phyloP scores from a whole-genome alignment of 441 rosid species.

The Gossypium laxum region DNA sequence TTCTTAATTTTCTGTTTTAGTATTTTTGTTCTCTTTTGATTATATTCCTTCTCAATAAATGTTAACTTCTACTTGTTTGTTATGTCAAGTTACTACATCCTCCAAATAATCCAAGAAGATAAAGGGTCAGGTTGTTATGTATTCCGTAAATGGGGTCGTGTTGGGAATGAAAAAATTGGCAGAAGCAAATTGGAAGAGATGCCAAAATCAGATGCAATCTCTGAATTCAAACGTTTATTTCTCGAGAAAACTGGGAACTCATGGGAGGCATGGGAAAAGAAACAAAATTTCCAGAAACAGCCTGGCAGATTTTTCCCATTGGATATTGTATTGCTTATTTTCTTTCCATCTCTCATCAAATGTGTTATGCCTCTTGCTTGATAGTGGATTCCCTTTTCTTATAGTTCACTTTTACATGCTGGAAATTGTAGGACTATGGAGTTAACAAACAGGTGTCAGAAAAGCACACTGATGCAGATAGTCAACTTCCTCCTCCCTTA shows the following conservation, averaged over 20 bases:
- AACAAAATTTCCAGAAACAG: slow-evolving; percentile 62
- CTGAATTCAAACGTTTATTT: slow-evolving; percentile 66
- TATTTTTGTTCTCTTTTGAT: background rate
- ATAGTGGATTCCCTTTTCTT: slow-evolving; percentile 1
- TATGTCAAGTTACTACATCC: slow-evolving; percentile 63
- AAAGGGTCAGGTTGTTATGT: slow-evolving; percentile 61
- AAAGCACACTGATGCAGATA: slow-evolving; percentile 31
- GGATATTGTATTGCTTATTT: slow-evolving; percentile 56
- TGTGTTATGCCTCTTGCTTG: slow-evolving; percentile 1
- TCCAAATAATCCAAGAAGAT: slow-evolving; percentile 91
- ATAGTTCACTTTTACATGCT: background rate
- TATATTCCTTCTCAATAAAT: slow-evolving; percentile 1
- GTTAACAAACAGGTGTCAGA: slow-evolving; percentile 51
- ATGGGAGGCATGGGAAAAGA: slow-evolving; percentile 89
- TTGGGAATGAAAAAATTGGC: slow-evolving; percentile 80
- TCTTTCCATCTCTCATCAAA: slow-evolving; percentile 4
- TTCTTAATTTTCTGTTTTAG: background rate
- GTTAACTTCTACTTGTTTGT: slow-evolving; percentile 17
- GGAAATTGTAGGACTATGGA: slow-evolving; percentile 70
- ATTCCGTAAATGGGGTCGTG: slow-evolving; percentile 94
- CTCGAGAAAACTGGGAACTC: slow-evolving; percentile 86
- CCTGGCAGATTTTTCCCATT: slow-evolving; percentile 80
- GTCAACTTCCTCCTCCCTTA: slow-evolving; percentile 61
- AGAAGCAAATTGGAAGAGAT: slow-evolving; percentile 57
- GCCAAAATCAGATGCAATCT: slow-evolving; percentile 71